Base-by-base conservation (phyloP, 257 asterid species). In the Solanum piurae region DNA sequence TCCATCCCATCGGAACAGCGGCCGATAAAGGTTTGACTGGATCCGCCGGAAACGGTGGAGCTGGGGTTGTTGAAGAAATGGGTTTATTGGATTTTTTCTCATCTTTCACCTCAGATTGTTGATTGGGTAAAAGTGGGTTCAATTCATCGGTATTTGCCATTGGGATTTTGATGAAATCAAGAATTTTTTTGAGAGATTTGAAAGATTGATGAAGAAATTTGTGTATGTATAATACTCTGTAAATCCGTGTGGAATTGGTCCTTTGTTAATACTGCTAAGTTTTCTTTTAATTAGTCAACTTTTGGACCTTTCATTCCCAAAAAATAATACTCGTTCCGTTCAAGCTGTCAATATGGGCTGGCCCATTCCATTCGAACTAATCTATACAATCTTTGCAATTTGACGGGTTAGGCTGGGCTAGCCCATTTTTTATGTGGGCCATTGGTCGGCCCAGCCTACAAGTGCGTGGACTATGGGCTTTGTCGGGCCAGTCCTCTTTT, bases 71-170 rank as follows among this genome's bases (percentile, higher is more conserved):
- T 86, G 90, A 40, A 84, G 90, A 18, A 76, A 87, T 44, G 55
- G 86, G 83, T 75, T 86, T 87, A 27, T 34, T 83, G 42, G 90
- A 11, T 55, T 93, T 91, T 82, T 84, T 86, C 69, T 84, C 95
- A 27, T 83, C 83, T 21, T 86, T 88, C 12, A 36, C 33, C 86
- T 49, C 91, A 9, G 88, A 21, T 86, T 93, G 89, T 88, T 92
- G 92, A 42, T 89, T 90, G 23, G 92, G 89, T 62, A 95, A 44
- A 83, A 95, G 96, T 36, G 98, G 97, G 83, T 86, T 94, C 38
- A 95, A 94, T 94, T 94, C 98, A 55, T 91, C 94, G 7, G 64
- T 49, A 86, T 92, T 91, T 5, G 92, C 98, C 98, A 95, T 95
- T 12, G 37, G 79, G 60, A 4, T 44, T 62, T 64, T 66, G 82